Evolutionary conservation across 2,329 filamentous ascomycete genomes (phyloP).

Genomic region (Penicillium sp.): DNA sequence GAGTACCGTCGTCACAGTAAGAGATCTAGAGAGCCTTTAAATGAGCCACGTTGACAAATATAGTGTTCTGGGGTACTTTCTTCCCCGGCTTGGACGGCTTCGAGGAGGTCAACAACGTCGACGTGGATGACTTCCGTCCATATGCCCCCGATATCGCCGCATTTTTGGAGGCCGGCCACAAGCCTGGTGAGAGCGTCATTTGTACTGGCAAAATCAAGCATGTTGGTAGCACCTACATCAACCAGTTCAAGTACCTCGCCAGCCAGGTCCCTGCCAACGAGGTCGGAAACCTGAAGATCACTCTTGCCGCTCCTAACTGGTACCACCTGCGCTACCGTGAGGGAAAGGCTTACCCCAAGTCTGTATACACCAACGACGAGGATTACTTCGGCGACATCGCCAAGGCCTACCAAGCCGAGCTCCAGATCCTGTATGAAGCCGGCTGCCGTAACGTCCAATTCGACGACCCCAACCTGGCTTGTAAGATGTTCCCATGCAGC

Average conservation of each 20-base stretch:
- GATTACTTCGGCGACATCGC: slow-evolving; percentile 66
- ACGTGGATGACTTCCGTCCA: slow-evolving; percentile 52
- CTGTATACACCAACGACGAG: slow-evolving; percentile 55
- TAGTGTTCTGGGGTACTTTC: slow-evolving; percentile 58
- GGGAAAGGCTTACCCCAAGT: slow-evolving; percentile 55
- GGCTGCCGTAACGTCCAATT: slow-evolving; percentile 66
- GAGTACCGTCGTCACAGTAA: slow-evolving; percentile 58
- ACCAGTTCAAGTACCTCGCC: slow-evolving; percentile 60
- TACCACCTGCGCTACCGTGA: slow-evolving; percentile 64
- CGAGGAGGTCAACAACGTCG: slow-evolving; percentile 49
- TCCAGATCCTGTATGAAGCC: slow-evolving; percentile 59
- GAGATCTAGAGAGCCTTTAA: not conserved
- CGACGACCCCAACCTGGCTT: slow-evolving; percentile 65
- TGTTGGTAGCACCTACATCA: slow-evolving; percentile 54
- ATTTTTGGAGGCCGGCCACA: slow-evolving; percentile 57
- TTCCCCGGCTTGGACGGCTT: slow-evolving; percentile 56
- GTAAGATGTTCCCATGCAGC: slow-evolving; percentile 36
- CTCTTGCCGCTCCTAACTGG: slow-evolving; percentile 65
- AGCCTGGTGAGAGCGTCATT: slow-evolving; percentile 56
- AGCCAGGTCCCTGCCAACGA: slow-evolving; percentile 57
- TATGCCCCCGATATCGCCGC: slow-evolving; percentile 62
- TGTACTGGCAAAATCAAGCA: slow-evolving; percentile 59
- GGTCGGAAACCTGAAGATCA: slow-evolving; percentile 66
- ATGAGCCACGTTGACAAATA: not conserved
- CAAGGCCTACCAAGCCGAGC: slow-evolving; percentile 62